Evolutionary conservation across 495 filamentous ascomycete genomes (phyloP), one percentile per base, ranked within the genome.

Genomic region (Tuber melanosporum): DNA sequence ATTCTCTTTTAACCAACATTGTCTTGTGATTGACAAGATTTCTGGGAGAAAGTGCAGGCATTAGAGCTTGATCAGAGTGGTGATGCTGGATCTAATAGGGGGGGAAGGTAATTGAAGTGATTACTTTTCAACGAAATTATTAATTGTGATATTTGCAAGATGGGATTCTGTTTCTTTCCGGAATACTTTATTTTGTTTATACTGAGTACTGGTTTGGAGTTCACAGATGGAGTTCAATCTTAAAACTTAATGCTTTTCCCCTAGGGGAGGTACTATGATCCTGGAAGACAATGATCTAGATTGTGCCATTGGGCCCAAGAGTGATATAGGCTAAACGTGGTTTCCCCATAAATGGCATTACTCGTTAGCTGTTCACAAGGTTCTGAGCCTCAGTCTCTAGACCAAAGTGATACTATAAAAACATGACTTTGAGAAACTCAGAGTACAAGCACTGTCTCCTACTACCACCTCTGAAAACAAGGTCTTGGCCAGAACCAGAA

Each of bases 1-100:
- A 52, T 52, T 52, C 0, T 8, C 0, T 6, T 0, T 52, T 0
- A 22, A 10, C 2, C 7, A 0, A 52, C 7, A 52, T 1, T 7
- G 2, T 22, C 47, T n/a, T 22, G 20, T n/a, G n/a, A 6, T 22
- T 52, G 19, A 5, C 20, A n/a, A 10, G 47, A 52, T n/a, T 0
- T 22, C 20, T 52, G 47, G 47, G 20, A 52, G 7, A 6, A 52
- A n/a, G n/a, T 52, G 47, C 20, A n/a, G 20, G 47, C 47, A 52
- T 52, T 52, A 0, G 20, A 52, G 20, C 19, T 52, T 9, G 20
- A 52, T 52, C 7, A 52, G 20, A 5, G 5, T 44, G 10, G 7
- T 20, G 19, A 49, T 52, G n/a, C 47, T 0, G 0, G 1, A 0
- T 1, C 9, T 22, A 52, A 20, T 52, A 20, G 47, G 47, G 19